Evolutionary conservation across 805 yeast genomes (phyloP), one percentile per base, ranked within the genome.

Genomic region (Candida alai): DNA sequence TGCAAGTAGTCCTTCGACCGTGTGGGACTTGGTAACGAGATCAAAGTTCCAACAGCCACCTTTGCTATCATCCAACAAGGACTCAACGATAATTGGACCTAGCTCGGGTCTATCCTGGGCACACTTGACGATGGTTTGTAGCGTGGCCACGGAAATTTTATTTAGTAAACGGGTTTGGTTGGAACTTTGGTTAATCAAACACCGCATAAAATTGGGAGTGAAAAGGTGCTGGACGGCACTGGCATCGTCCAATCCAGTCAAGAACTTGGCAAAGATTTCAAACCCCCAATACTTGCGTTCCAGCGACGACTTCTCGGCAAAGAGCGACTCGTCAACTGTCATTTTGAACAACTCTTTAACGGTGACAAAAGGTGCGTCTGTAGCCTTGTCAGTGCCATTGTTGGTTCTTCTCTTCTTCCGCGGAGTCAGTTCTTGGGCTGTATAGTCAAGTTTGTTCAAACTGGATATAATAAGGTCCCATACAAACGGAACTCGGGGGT

Each of bases 201-300:
- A 73, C 51, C 95, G 70, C 62, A 81, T 55, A 19, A 89, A 65
- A 51, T 87, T 85, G 19, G 73, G 75, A 5, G 84, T 73, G 52
- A 83, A 70, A 2, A 80, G 36, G 32, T 44, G 18, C 8, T 39
- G 36, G 9, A 63, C 43, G 10, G 43, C 39, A 16, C 49, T 46
- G 4, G 45, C 16, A 2, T 39, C 40, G 3, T 47, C 34, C 4
- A 60, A 41, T 2, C 36, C 26, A 2, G 32, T 36, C 26, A 80
- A 52, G 36, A 78, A 68, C 33, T 68, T 62, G 26, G 60, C 67
- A 41, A 89, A 77, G 8, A 88, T 72, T 45, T 84, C 84, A 47
- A 89, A 77, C 0, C 96, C 97, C 74, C 86, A 75, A 56, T 72
- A 84, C 54, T 89, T 90, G 37, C 96, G 69, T 55, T 89, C 97